A percentile compares a stretch with the other conserved stretches of the same genome.
Evolutionary conservation across 2,329 filamentous ascomycete genomes (phyloP).

Genomic region (Nigrospora osmanthi): DNA sequence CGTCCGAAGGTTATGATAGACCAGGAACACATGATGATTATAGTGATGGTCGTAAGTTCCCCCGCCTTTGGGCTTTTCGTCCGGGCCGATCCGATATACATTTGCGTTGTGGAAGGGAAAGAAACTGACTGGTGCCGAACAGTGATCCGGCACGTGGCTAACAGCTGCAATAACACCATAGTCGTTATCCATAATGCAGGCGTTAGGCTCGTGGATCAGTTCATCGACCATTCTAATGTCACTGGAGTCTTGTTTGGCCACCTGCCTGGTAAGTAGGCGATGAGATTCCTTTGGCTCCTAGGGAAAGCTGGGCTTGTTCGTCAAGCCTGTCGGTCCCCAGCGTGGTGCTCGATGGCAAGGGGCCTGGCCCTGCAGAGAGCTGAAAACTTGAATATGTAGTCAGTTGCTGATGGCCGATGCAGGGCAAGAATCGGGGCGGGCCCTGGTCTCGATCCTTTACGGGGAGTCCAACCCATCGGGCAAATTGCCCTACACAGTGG

Average conservation of each 20-base stretch:
- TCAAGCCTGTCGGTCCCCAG: too few species aligned
- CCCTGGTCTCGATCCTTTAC: conserved; percentile 48
- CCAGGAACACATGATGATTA: conserved; percentile 57
- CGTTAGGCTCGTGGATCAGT: conserved; percentile 50
- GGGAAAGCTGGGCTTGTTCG: too few species aligned
- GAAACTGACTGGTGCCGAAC: conserved; percentile 23
- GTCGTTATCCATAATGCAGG: conserved; percentile 61
- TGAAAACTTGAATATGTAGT: too few species aligned
- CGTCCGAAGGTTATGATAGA: conserved; percentile 64
- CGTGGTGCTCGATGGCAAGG: too few species aligned
- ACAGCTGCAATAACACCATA: conserved; percentile 52
- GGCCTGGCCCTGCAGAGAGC: too few species aligned
- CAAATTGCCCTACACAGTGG: conserved; percentile 54
- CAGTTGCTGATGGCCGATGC: conserved; percentile 29
- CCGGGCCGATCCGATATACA: too few species aligned
- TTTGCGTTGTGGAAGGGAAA: conserved; percentile 27
- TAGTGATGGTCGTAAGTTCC: conserved; percentile 34
- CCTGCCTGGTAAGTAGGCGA: conserved; percentile 38
- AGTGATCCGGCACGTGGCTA: conserved; percentile 66
- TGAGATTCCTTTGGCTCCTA: too few species aligned
- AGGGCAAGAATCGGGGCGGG: conserved; percentile 53
- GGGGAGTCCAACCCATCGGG: conserved; percentile 49
- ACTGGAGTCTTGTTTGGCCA: conserved; percentile 58
- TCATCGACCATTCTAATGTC: conserved; percentile 55
- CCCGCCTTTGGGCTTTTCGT: too few species aligned